Percentiles rank a stretch among this genome's conserved stretches.
Conservation (phyloP, 257 asterid genomes). For the Solanum microdontum region DNA sequence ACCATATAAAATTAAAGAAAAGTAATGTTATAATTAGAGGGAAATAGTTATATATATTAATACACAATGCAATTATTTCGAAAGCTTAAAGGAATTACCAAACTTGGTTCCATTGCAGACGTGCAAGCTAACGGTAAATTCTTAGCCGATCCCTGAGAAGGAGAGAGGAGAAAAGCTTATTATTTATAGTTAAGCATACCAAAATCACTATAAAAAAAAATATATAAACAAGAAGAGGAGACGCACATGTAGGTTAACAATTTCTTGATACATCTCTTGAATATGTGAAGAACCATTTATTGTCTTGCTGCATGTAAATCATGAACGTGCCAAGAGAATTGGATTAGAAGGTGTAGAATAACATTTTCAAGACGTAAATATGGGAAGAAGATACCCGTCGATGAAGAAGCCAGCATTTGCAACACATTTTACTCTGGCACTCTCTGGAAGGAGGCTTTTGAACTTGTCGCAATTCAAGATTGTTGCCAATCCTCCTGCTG, state of each 20-base stretch:
- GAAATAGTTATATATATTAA: background rate
- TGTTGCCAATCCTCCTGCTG: constrained; percentile 80
- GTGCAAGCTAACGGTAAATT: constrained; percentile 7
- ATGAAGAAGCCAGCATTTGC: constrained; percentile 82
- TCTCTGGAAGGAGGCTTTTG: constrained; percentile 37
- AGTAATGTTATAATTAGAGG: background rate
- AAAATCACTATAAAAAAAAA: background rate
- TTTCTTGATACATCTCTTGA: constrained; percentile 35
- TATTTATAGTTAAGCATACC: background rate
- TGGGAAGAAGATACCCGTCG: constrained; percentile 25
- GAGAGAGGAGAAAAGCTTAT: background rate
- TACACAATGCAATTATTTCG: background rate
- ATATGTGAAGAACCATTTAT: constrained; percentile 50
- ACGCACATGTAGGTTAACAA: constrained; percentile 62
- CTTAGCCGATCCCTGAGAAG: constrained; percentile 62
- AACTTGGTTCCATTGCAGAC: constrained; percentile 48
- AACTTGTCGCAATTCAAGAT: constrained; percentile 64
- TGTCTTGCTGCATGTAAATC: constrained; percentile 41
- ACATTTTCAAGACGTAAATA: background rate
- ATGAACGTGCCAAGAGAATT: background rate
- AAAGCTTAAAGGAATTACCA: constrained; percentile 24
- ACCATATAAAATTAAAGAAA: background rate
- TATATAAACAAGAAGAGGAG: background rate
- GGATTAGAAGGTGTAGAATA: background rate
- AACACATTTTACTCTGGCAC: constrained; percentile 60